A percentile compares a stretch with the other conserved stretches of the same genome.
phyloP scores from a whole-genome alignment of 345 rosid genomes.

The Linum trigynum region DNA sequence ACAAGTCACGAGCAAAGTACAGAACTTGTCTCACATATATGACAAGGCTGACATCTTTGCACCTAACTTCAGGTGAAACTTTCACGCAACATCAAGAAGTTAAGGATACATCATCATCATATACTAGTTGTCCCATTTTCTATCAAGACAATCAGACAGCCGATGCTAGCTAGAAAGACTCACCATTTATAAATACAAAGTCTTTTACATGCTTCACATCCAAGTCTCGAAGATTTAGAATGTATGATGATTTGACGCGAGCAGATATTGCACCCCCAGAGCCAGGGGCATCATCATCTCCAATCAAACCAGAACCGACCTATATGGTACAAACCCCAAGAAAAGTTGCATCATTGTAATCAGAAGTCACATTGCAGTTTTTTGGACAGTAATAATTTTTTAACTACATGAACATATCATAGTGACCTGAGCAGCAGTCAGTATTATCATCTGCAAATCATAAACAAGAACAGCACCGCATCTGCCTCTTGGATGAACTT shows the following conservation, averaged over 20 bases:
- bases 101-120: not conserved
- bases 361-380: not conserved
- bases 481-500: slow-evolving; percentile 98
- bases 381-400: not conserved
- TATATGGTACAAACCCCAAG: slow-evolving; percentile 17
- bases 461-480: slow-evolving; percentile 86
- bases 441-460: slow-evolving; percentile 91
- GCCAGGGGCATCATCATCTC: slow-evolving; percentile 70
- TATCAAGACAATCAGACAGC: not conserved
- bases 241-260: slow-evolving; percentile 70
- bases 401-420: slow-evolving; percentile 3
- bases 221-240: slow-evolving; percentile 76
- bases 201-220: slow-evolving; percentile 89
- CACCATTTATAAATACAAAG: slow-evolving; percentile 88
- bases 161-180: slow-evolving; percentile 17
- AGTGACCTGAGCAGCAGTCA: slow-evolving; percentile 89
- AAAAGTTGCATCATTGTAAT: not conserved
- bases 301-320: slow-evolving; percentile 81
- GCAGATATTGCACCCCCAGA: slow-evolving; percentile 63
- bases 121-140: not conserved
- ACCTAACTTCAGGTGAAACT: not conserved
- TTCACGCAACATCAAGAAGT: not conserved
- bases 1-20: not conserved
- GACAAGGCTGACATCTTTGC: not conserved
- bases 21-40: not conserved